Evolutionary conservation across 495 filamentous ascomycete genomes (phyloP), one percentile per base, ranked within the genome.

Genomic region (Bathelium albidoporum): DNA sequence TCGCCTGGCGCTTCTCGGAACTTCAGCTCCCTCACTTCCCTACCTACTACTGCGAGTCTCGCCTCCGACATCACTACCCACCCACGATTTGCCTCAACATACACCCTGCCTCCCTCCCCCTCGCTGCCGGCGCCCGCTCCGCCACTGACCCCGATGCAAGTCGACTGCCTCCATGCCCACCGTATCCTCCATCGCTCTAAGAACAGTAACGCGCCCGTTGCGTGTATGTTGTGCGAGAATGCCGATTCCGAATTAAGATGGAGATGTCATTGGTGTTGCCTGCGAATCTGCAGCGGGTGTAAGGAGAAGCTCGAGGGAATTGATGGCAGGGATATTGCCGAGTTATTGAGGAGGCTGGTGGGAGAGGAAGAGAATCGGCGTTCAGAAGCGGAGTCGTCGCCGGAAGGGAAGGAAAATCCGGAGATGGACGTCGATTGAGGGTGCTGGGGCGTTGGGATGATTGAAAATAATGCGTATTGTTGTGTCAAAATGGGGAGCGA

Each of bases 171-270:
- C 9, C 49, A 55, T 24, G 26, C 49, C 2, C 49, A 55, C 49
- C 49, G 49, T 11, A 55, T 55, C 16, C 49, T 55, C 2, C 49
- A 55, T 16, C 49, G 49, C 22, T 55, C 49, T 2, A 55, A 55
- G 16, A 55, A 55, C 24, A 4, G 16, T 16, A n/a, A 55, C 49
- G 49, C 49, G 2, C 49, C 49, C 24, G 49, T 55, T n/a, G 49
- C 49, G n/a, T 55, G 49, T 24, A 55, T 55, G 49, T 12, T 55
- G 24, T 55, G 49, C 49, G 49, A 55, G 24, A 55, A 55, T 55
- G 49, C 49, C 49, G 49, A 55, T 55, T 55, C 29, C 49, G 49
- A 55, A 20, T 24, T 9, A 24, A 55, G 49, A 29, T 55, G 49
- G 49, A 12, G 49, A 24, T 55, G 49, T 29, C 49, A 55, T 29